These are phyloP conservation scores for Tolypocladium tropicale DNA, from an alignment of 2,329 filamentous ascomycete genomes.

Conservation along the genomic window DNA sequence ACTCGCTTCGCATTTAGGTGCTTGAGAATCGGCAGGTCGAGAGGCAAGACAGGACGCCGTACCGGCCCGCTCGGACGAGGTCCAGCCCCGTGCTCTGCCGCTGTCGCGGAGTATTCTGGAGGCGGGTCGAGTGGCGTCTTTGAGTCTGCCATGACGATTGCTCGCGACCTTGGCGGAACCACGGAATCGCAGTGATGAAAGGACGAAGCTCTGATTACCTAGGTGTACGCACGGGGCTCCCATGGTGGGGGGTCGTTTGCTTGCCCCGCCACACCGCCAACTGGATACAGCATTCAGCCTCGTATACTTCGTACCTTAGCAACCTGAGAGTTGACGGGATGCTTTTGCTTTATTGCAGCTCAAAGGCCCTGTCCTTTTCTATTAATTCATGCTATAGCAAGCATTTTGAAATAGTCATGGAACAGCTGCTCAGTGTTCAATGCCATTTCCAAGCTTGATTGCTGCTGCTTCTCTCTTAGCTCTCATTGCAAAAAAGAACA, in stretches of 20 bases:
- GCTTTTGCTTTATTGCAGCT: neutral
- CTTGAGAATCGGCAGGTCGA: slow-evolving; percentile 71
- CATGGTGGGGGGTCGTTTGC: neutral
- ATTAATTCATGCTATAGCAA: no score
- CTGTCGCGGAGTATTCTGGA: slow-evolving; percentile 33
- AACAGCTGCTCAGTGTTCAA: neutral
- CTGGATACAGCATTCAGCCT: neutral
- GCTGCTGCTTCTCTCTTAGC: neutral
- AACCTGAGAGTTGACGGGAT: neutral
- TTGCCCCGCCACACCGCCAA: neutral
- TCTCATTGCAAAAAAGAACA: neutral
- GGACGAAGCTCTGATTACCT: neutral
- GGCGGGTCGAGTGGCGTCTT: slow-evolving; percentile 27
- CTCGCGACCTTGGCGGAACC: neutral
- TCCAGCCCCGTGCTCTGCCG: slow-evolving; percentile 23
- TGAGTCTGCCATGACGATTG: slow-evolving; percentile 16
- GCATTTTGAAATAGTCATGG: no score
- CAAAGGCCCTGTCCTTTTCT: no score
- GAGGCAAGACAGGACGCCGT: slow-evolving; percentile 48
- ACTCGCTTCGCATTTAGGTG: slow-evolving; percentile 69
- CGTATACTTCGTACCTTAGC: neutral
- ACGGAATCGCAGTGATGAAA: neutral
- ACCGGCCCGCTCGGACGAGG: slow-evolving; percentile 20
- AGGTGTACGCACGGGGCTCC: neutral
- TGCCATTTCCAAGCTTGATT: neutral